Evolutionary conservation across 441 rosid genomes (phyloP), one percentile per base, ranked within the genome.

Genomic region (Flueggea neowawraea): DNA sequence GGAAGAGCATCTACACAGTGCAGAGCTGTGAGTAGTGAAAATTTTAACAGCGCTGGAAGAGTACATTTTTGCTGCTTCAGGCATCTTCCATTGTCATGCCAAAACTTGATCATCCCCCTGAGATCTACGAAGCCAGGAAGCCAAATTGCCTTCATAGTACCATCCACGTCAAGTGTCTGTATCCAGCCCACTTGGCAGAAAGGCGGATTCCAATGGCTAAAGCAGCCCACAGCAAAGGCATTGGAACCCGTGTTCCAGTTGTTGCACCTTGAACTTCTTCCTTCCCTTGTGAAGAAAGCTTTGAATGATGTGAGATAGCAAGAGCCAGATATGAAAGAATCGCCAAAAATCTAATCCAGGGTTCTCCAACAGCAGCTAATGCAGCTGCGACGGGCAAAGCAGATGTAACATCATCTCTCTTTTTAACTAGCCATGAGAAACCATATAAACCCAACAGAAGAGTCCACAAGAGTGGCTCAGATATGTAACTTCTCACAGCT

Each of bases 91-190:
- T 22, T 22, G 28, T 22, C 28, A 22, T 22, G 41, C 54, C 33
- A 43, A 59, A 63, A 52, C 57, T 52, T 5, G 44, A 14, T 39
- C 17, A 39, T 48, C 57, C 56, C 55, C n/a, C 45, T 11, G 10
- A 43, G 45, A 6, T 11, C 45, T 11, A 43, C 45, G 1, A 43
- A 43, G 12, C 52, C 82, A 11, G 6, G 43, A 31, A 60, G 33
- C 33, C 28, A 52, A 54, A 14, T 33, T 12, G 58, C 39, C 32
- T 39, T 84, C 75, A 92, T 39, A 72, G 78, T 60, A 87, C 66
- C 96, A 90, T 92, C 96, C 96, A 92, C 28, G 96, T 88, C 85
- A 92, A 74, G 72, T 89, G 98, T 62, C 91, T 78, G 70, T 86
- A 79, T 12, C 91, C 96, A 60, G 85, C 98, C 96, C 91, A 86